Evolutionary conservation across 331 rosid species (phyloP).

Genomic region (Pyracantha coccinea): DNA sequence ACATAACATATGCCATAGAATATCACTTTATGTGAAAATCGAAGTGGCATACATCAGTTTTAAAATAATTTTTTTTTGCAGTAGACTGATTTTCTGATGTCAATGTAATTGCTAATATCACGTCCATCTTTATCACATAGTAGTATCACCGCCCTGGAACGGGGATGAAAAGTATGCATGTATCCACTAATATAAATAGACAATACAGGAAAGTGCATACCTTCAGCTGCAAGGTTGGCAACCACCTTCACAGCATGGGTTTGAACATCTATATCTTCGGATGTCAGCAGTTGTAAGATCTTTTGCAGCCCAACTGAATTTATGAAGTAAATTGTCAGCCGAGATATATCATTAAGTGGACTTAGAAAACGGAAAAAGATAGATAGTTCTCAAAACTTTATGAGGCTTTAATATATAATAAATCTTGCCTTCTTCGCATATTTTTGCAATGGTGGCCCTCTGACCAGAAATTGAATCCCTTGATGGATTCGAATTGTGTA

Average conservation of each 20-base stretch:
- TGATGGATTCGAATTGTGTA: constrained; percentile 22
- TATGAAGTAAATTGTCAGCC: constrained; percentile 8
- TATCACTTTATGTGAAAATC: background rate
- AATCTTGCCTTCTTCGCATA: constrained; percentile 65
- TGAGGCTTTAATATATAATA: background rate
- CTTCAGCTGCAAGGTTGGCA: constrained; percentile 85
- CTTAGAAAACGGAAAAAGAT: background rate
- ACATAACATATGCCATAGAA: background rate
- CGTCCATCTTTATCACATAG: background rate
- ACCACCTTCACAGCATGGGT: constrained; percentile 67
- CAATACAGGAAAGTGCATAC: constrained; percentile 20
- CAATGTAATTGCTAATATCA: background rate
- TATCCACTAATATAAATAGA: background rate
- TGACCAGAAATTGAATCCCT: constrained; percentile 46
- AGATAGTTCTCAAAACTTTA: background rate
- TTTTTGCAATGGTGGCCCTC: constrained; percentile 57
- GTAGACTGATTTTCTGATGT: background rate
- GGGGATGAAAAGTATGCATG: background rate
- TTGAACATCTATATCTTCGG: constrained; percentile 51
- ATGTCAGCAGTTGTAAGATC: constrained; percentile 50
- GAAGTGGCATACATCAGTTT: background rate
- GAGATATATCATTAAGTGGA: constrained; percentile 1
- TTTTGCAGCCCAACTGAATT: constrained; percentile 57
- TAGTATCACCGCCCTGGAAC: background rate
- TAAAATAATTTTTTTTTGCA: background rate